These are phyloP conservation scores for Vitis labrusca DNA, from an alignment of 164 flowering plant genomes.

Conservation along the genomic window DNA sequence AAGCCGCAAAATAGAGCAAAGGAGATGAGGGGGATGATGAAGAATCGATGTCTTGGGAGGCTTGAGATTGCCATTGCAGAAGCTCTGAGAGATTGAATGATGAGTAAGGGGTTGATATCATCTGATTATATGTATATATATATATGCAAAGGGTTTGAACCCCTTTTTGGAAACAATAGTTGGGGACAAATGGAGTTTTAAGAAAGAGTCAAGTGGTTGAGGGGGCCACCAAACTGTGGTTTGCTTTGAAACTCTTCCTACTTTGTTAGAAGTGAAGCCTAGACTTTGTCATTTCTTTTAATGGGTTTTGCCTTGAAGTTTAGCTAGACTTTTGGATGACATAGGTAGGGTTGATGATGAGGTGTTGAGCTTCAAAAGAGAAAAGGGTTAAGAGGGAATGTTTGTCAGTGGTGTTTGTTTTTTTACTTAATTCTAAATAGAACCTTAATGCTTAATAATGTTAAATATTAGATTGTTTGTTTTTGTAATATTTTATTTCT, in stretches of 20 bases:
- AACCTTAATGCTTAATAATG: too few relatives aligned
- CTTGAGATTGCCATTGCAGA: constrained; percentile 11
- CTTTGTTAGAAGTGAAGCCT: neutral
- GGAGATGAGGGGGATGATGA: constrained; percentile 7
- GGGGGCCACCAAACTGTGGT: constrained; percentile 10
- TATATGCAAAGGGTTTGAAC: neutral
- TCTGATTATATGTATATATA: constrained; percentile 1
- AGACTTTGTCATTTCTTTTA: neutral
- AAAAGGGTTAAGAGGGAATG: too few relatives aligned
- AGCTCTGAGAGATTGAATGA: neutral
- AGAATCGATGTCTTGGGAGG: neutral
- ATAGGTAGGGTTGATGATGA: neutral
- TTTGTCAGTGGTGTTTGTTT: too few relatives aligned
- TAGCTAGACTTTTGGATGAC: neutral
- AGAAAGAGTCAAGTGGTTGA: neutral
- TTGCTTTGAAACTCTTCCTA: neutral
- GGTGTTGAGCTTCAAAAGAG: too few relatives aligned
- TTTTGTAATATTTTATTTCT: too few relatives aligned
- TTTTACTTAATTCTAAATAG: too few relatives aligned
- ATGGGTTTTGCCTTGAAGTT: neutral
- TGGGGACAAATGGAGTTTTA: neutral
- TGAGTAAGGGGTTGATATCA: neutral
- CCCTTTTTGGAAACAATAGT: neutral
- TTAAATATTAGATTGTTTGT: too few relatives aligned
- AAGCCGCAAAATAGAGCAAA: constrained; percentile 5